Percentiles rank a stretch among this genome's conserved stretches.
phyloP scores from a whole-genome alignment of 371 early-diverging fungal genomes.

The Mortierella sp. region DNA sequence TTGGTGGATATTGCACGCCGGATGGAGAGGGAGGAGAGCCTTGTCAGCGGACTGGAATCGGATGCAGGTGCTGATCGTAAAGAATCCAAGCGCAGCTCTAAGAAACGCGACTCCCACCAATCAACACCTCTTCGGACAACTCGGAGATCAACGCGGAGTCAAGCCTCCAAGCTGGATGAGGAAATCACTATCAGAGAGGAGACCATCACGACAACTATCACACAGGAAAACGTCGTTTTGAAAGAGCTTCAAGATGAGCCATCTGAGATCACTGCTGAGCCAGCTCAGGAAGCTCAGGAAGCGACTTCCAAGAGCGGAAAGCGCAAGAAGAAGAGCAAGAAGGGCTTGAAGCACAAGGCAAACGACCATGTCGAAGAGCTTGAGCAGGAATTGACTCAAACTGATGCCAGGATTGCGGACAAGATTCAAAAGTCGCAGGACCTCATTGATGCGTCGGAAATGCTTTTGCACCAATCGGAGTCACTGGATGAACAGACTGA shows the following conservation, averaged over 20 bases:
- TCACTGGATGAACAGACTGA: neutral
- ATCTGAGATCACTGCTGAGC: conserved; percentile 6
- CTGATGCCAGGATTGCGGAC: conserved; percentile 29
- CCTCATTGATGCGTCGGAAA: conserved; percentile 29
- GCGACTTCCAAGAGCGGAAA: conserved; percentile 19
- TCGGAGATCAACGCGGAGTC: conserved; percentile 37
- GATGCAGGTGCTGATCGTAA: conserved; percentile 22
- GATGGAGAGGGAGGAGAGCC: conserved; percentile 26
- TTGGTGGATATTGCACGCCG: conserved; percentile 5
- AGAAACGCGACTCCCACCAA: conserved; percentile 17
- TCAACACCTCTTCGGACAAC: conserved; percentile 32
- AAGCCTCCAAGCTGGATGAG: conserved; percentile 26
- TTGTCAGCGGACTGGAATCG: conserved; percentile 25
- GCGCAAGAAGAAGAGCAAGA: conserved; percentile 34
- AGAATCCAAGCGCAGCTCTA: conserved; percentile 20
- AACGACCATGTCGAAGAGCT: conserved; percentile 17
- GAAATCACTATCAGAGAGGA: conserved; percentile 1
- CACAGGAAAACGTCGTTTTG: neutral
- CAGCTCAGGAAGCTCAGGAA: neutral
- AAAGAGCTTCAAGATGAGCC: neutral
- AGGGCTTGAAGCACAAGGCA: conserved; percentile 13
- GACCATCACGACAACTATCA: neutral
- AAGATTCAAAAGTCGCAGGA: conserved; percentile 33
- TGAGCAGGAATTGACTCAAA: conserved; percentile 16
- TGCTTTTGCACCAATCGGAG: conserved; percentile 13